A percentile compares a stretch with the other conserved stretches of the same genome.
Evolutionary conservation across 2,329 filamentous ascomycete genomes (phyloP).

Genomic region (Xylaria hypoxylon): DNA sequence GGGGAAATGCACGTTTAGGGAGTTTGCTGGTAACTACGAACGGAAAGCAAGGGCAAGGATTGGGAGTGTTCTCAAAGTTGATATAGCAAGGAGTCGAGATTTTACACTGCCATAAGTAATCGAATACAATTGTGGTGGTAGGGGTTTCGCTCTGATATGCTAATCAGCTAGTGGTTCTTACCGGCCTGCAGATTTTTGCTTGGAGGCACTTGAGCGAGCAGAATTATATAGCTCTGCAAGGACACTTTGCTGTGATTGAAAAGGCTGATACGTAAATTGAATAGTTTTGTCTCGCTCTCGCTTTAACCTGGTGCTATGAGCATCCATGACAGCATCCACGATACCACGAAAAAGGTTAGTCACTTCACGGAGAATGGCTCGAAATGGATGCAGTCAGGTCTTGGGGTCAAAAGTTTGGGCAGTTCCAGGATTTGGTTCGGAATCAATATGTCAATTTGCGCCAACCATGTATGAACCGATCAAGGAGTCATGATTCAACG

Average conservation of each 20-base stretch:
- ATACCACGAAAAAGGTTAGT: background rate
- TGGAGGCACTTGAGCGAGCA: background rate
- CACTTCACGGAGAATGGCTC: constrained; percentile 4
- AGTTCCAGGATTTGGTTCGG: constrained; percentile 21
- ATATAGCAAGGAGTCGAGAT: too few relatives aligned
- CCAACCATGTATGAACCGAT: constrained; percentile 42
- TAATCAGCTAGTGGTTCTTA: too few relatives aligned
- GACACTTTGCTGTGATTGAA: background rate
- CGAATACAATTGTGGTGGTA: too few relatives aligned
- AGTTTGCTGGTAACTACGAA: too few relatives aligned
- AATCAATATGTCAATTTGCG: constrained; percentile 39
- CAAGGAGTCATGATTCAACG: constrained; percentile 42
- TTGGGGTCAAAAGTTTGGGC: background rate
- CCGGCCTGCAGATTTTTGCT: background rate
- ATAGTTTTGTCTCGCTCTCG: background rate
- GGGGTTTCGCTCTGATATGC: too few relatives aligned
- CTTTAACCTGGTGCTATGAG: background rate
- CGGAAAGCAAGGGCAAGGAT: too few relatives aligned
- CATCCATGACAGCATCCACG: background rate
- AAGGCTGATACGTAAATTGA: background rate
- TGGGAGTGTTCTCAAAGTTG: too few relatives aligned
- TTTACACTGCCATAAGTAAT: too few relatives aligned
- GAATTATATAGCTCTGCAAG: background rate
- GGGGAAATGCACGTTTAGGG: too few relatives aligned
- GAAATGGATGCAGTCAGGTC: background rate